These are phyloP conservation scores for Pseudogymnoascus sp. DNA, from an alignment of 2,329 filamentous ascomycete species.

Conservation along the genomic window DNA sequence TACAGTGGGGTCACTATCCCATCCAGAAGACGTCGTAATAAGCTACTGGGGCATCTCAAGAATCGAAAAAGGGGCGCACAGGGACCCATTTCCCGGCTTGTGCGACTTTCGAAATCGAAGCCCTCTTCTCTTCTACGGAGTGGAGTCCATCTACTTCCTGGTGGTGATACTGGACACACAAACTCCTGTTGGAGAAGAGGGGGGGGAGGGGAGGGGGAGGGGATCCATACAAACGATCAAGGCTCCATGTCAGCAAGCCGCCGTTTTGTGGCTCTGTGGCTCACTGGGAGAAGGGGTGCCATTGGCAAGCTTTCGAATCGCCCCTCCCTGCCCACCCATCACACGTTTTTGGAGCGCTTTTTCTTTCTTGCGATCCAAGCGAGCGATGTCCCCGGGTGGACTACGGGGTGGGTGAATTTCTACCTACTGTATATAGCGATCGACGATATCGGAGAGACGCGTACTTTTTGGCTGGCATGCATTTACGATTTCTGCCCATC, in stretches of 20 bases:
- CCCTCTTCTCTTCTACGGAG: neutral
- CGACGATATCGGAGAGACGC: slow-evolving; percentile 4
- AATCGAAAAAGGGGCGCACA: slow-evolving; percentile 3
- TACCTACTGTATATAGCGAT: neutral
- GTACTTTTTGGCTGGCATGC: neutral
- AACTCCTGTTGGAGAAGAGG: neutral
- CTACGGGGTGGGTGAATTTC: slow-evolving; percentile 1
- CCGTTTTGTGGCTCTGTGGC: slow-evolving; percentile 6
- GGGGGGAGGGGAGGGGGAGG: neutral
- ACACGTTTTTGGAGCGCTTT: neutral
- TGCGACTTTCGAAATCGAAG: slow-evolving; percentile 7
- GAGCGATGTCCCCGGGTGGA: neutral
- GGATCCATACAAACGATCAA: slow-evolving; percentile 1
- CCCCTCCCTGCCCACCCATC: slow-evolving; percentile 4
- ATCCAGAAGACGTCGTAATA: slow-evolving; percentile 7
- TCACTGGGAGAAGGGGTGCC: neutral
- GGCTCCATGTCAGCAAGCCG: neutral
- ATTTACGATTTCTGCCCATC: neutral
- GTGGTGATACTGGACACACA: neutral
- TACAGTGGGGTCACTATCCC: neutral
- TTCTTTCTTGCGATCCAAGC: neutral
- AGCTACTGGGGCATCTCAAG: slow-evolving; percentile 3
- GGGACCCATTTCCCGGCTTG: slow-evolving; percentile 7
- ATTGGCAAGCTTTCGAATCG: slow-evolving; percentile 2
- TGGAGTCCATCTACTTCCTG: slow-evolving; percentile 6